Conservation (phyloP, 2,329 filamentous ascomycete species). For the Pseudogymnoascus sp. region DNA sequence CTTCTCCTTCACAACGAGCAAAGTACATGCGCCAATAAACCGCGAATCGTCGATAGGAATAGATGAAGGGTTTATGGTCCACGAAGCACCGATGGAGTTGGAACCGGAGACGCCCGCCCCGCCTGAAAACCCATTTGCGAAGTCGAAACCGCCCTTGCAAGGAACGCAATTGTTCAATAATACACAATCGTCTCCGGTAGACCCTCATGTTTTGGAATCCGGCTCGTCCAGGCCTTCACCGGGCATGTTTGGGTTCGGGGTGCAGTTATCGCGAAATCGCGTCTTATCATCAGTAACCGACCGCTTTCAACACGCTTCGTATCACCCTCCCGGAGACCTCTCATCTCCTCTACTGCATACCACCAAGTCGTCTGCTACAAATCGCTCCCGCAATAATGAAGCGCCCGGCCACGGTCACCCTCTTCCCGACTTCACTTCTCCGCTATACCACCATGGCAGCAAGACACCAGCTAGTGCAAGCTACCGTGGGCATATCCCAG, state of each 20-base stretch:
- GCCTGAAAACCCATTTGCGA: slow-evolving; percentile 4
- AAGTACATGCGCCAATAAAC: neutral
- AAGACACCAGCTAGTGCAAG: neutral
- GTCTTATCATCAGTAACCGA: neutral
- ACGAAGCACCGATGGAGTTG: neutral
- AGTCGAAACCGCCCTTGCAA: neutral
- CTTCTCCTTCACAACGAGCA: slow-evolving; percentile 2
- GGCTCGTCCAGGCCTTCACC: neutral
- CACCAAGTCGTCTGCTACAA: neutral
- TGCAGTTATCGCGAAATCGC: neutral
- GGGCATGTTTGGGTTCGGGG: slow-evolving; percentile 1
- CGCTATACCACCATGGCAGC: neutral
- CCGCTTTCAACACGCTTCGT: neutral
- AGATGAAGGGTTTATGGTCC: neutral
- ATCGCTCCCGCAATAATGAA: neutral
- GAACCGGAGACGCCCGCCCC: neutral
- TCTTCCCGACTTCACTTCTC: neutral
- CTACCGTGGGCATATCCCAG: neutral
- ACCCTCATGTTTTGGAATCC: neutral
- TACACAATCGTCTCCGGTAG: slow-evolving; percentile 2
- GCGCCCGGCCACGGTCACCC: neutral
- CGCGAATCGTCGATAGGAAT: slow-evolving; percentile 2
- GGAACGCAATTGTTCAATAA: neutral
- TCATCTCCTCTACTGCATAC: neutral
- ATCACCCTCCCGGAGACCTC: neutral